These are phyloP conservation scores for Sporothrix phasma DNA, from an alignment of 2,329 filamentous ascomycete species.

Conservation along the genomic window DNA sequence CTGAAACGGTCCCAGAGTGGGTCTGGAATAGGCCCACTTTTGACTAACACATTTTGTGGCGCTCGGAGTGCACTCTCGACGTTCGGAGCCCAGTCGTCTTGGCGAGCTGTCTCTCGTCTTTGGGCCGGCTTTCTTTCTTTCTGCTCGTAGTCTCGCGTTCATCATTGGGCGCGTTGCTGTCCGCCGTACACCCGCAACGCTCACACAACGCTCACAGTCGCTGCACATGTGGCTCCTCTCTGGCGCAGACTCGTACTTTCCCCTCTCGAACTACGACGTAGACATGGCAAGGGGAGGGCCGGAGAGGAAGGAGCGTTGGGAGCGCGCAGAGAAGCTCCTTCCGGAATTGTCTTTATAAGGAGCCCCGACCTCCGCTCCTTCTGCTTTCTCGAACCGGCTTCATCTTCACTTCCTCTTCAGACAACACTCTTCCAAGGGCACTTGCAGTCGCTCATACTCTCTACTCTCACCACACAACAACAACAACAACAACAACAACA, in stretches of 20 bases:
- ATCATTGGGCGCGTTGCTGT: not conserved
- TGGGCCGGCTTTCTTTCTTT: not conserved
- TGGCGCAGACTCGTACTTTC: not conserved
- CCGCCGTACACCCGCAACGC: not conserved
- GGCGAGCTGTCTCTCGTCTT: not conserved
- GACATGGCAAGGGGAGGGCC: not conserved
- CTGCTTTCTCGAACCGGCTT: not conserved
- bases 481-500: no score
- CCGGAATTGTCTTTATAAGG: conserved; percentile 4
- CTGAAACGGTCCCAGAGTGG: not conserved
- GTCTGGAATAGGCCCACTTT: not conserved
- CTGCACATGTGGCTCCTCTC: not conserved
- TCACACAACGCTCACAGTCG: no score
- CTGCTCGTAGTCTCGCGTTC: not conserved
- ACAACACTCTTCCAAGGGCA: no score
- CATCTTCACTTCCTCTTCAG: not conserved
- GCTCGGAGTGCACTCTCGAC: not conserved
- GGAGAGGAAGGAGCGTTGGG: not conserved
- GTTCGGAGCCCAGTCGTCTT: not conserved
- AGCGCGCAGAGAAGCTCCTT: not conserved
- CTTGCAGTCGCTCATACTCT: not conserved
- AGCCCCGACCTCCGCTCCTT: not conserved
- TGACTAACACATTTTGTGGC: not conserved
- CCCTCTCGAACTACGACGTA: conserved; percentile 4
- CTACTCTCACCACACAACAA: not conserved